phyloP scores from a whole-genome alignment of 108 stramenopile species.

The Cylindrotheca fusiformis region DNA sequence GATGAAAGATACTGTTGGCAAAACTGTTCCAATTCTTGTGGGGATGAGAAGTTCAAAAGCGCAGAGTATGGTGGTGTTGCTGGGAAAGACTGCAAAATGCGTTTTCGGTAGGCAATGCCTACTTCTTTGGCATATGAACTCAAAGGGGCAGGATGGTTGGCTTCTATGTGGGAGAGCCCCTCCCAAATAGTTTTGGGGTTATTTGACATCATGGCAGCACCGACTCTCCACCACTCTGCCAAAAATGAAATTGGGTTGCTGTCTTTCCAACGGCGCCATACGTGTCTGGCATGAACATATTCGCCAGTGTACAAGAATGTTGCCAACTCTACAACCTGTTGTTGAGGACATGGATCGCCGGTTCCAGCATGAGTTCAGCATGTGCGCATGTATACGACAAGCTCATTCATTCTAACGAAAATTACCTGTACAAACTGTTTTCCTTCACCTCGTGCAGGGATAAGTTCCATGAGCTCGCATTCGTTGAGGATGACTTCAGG shows the following conservation, averaged over 20 bases:
- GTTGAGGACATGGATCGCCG: not conserved
- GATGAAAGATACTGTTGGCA: not conserved
- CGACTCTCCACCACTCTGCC: slow-evolving; percentile 16
- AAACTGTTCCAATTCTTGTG: slow-evolving; percentile 1
- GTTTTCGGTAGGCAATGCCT: slow-evolving; percentile 12
- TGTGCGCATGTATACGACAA: no score
- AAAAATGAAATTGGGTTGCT: slow-evolving; percentile 2
- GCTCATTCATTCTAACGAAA: no score
- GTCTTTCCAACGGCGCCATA: slow-evolving; percentile 21
- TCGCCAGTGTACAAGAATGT: slow-evolving; percentile 17
- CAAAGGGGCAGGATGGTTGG: slow-evolving; percentile 12
- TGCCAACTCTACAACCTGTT: slow-evolving; percentile 12
- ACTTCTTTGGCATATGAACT: slow-evolving; percentile 10
- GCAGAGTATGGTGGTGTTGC: not conserved
- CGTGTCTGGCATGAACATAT: slow-evolving; percentile 9
- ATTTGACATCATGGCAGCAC: slow-evolving; percentile 9
- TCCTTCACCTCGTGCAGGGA: not conserved
- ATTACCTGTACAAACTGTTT: slow-evolving; percentile 10
- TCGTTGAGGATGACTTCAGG: slow-evolving; percentile 15
- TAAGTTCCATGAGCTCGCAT: slow-evolving; percentile 15
- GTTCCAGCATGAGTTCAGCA: no score
- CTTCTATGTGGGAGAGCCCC: slow-evolving; percentile 5
- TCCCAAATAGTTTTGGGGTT: slow-evolving; percentile 10
- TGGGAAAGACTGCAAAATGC: not conserved
- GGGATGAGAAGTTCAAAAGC: slow-evolving; percentile 14